These are phyloP conservation scores for Alternaria sp. DNA, from an alignment of 2,329 filamentous ascomycete genomes.

Conservation along the genomic window DNA sequence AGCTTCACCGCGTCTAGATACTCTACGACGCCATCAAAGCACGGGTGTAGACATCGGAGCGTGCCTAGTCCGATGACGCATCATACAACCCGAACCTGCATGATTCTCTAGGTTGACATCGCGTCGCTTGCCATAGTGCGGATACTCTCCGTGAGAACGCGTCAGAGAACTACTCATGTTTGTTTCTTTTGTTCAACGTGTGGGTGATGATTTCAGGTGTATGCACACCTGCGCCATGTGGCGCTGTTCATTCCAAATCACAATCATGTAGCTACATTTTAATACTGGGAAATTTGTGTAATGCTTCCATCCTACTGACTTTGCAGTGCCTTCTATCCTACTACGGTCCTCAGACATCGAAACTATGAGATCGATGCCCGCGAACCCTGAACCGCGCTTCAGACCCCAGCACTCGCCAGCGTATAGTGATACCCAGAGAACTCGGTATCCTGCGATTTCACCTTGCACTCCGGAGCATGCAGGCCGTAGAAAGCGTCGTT, in stretches of 20 bases:
- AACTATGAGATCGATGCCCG: background rate
- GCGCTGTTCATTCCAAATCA: background rate
- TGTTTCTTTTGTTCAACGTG: background rate
- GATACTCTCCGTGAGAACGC: background rate
- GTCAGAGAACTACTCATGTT: background rate
- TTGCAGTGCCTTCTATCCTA: background rate
- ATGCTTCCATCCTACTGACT: background rate
- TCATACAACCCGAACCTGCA: background rate
- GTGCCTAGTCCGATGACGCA: slow-evolving; percentile 1
- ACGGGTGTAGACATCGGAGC: slow-evolving; percentile 1
- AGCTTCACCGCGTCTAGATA: background rate
- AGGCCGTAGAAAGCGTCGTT: background rate
- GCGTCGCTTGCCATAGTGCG: background rate
- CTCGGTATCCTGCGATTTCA: too few species aligned
- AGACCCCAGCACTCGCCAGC: background rate
- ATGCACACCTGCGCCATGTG: background rate
- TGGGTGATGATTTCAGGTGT: background rate
- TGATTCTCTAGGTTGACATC: background rate
- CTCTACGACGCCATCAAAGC: background rate
- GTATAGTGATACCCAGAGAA: too few species aligned
- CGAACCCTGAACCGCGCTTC: too few species aligned
- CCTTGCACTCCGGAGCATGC: too few species aligned
- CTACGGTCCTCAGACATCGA: background rate
- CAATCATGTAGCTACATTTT: background rate
- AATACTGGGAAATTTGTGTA: background rate